Evolutionary conservation across 495 filamentous ascomycete genomes (phyloP).

Genomic region (Amorphotheca resinae): DNA sequence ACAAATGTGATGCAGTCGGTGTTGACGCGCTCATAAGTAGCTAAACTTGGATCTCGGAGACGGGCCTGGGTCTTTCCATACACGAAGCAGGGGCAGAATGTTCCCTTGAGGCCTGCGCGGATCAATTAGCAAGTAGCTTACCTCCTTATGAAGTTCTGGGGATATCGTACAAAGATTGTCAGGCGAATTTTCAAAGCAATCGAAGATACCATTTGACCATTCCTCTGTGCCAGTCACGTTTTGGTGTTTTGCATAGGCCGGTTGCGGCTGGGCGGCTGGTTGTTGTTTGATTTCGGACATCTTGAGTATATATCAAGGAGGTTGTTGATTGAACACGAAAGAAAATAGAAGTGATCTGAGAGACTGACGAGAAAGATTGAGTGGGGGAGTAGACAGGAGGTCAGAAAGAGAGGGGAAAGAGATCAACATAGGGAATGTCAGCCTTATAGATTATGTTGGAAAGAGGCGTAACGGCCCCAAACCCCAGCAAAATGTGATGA

Average conservation of each 20-base stretch:
- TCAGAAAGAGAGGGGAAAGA: too few species aligned
- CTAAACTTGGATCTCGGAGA: constrained; percentile 31
- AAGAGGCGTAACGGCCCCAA: too few species aligned
- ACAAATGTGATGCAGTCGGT: constrained; percentile 28
- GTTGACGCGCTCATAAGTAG: constrained; percentile 29
- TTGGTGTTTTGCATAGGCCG: constrained; percentile 4
- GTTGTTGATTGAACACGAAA: background rate
- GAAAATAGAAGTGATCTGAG: background rate
- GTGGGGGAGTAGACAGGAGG: too few species aligned
- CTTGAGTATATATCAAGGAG: background rate
- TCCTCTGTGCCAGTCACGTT: constrained; percentile 16
- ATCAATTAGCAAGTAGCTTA: constrained; percentile 15
- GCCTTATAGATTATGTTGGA: too few species aligned
- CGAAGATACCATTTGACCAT: constrained; percentile 28
- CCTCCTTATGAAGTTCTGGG: background rate
- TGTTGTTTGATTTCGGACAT: constrained; percentile 2
- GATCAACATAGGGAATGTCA: too few species aligned
- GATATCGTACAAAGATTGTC: constrained; percentile 18
- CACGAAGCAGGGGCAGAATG: constrained; percentile 41
- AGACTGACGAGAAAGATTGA: background rate
- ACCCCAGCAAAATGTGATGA: too few species aligned
- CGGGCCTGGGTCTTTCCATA: constrained; percentile 39
- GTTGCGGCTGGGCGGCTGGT: background rate
- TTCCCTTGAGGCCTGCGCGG: constrained; percentile 27
- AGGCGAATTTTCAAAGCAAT: constrained; percentile 23